A percentile compares a stretch with the other conserved stretches of the same genome.
phyloP scores from a whole-genome alignment of 768 basidiomycete species.

The Lactifluus pinguis region DNA sequence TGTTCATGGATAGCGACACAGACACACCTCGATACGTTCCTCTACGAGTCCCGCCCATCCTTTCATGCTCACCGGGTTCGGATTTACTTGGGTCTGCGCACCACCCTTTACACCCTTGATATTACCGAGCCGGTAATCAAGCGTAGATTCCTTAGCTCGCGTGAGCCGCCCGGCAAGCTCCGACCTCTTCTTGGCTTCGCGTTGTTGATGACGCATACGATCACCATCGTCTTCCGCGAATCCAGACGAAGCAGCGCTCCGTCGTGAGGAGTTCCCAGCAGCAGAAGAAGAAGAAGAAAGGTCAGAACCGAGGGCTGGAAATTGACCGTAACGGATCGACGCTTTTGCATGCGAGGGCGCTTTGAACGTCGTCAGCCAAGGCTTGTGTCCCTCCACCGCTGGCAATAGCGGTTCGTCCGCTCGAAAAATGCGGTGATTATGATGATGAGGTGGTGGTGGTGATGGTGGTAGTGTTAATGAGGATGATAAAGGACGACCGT shows the following conservation, averaged over 20 bases:
- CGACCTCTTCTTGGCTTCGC: constrained; percentile 43
- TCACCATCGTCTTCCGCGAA: constrained; percentile 27
- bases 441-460: no score
- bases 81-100: constrained; percentile 20
- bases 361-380: constrained; percentile 64
- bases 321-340: constrained; percentile 44
- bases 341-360: constrained; percentile 45
- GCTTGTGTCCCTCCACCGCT: constrained; percentile 46
- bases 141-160: constrained; percentile 57
- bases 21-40: constrained; percentile 65
- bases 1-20: background rate
- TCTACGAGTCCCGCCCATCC: constrained; percentile 73
- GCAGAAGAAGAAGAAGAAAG: no score
- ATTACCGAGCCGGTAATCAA: constrained; percentile 69
- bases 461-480: background rate
- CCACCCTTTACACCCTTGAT: constrained; percentile 23
- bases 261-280: constrained; percentile 4
- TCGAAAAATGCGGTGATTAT: constrained; percentile 6
- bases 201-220: constrained; percentile 34
- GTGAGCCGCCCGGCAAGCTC: constrained; percentile 48
- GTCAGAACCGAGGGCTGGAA: constrained; percentile 21
- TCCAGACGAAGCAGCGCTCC: background rate
- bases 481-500: background rate
- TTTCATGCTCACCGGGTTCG: constrained; percentile 55
- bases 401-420: constrained; percentile 46